Conservation (phyloP, 768 basidiomycete genomes). For the Lenzites betulinus region DNA sequence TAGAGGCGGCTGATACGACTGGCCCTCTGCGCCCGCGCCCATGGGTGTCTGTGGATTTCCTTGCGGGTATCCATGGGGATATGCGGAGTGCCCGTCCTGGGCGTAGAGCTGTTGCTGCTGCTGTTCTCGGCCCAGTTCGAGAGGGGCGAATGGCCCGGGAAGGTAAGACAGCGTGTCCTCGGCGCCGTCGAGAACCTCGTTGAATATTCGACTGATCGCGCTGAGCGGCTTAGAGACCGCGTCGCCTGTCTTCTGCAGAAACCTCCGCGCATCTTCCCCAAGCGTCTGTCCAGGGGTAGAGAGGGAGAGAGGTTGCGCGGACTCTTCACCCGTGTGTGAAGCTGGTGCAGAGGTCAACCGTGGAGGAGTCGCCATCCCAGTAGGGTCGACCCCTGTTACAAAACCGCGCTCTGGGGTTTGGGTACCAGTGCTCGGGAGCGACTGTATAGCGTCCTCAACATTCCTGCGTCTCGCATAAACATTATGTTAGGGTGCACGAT, state of each 20-base stretch:
- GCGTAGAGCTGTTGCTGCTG: slow-evolving; percentile 38
- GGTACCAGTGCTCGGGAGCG: slow-evolving; percentile 41
- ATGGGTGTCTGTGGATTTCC: slow-evolving; percentile 43
- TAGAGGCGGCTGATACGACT: slow-evolving; percentile 25
- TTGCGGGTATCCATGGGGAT: slow-evolving; percentile 3
- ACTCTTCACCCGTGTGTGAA: slow-evolving; percentile 82
- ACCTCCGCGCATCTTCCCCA: slow-evolving; percentile 73
- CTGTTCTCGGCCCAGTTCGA: slow-evolving; percentile 60
- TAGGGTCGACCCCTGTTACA: slow-evolving; percentile 31
- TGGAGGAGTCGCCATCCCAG: slow-evolving; percentile 17
- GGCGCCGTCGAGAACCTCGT: slow-evolving; percentile 74
- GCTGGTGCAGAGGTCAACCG: slow-evolving; percentile 4
- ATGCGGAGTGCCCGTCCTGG: slow-evolving; percentile 34
- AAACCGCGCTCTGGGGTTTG: slow-evolving; percentile 34
- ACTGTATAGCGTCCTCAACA: slow-evolving; percentile 61
- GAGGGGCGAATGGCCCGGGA: slow-evolving; percentile 70
- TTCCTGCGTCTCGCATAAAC: slow-evolving; percentile 37
- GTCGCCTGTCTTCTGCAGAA: slow-evolving; percentile 89
- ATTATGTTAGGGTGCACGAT: background rate
- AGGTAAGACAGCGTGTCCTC: slow-evolving; percentile 66
- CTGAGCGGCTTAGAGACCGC: slow-evolving; percentile 89
- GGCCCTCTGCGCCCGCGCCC: slow-evolving; percentile 33
- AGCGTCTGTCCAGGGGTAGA: slow-evolving; percentile 49
- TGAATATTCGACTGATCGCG: slow-evolving; percentile 86
- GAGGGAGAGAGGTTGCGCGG: slow-evolving; percentile 76